Evolutionary conservation across 257 asterid species (phyloP).

Genomic region (Solanum raphanifolium): DNA sequence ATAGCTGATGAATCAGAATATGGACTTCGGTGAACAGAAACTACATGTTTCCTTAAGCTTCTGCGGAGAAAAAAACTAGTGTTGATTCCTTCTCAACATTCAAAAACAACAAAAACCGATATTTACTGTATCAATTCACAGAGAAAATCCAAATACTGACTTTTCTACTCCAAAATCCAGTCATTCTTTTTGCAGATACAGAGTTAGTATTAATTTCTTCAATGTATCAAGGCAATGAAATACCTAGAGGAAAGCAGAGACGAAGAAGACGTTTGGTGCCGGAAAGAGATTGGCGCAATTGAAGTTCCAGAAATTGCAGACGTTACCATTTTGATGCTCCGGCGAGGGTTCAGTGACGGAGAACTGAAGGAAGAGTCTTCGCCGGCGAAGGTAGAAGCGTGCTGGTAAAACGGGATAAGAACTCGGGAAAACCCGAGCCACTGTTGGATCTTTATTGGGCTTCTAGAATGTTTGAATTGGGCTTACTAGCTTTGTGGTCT

Average conservation of each 20-base stretch:
- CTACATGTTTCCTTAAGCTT: constrained; percentile 20
- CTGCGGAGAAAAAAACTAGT: constrained; percentile 17
- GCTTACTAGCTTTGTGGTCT: background rate
- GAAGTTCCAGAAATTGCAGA: constrained; percentile 58
- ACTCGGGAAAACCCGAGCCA: background rate
- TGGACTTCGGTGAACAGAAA: constrained; percentile 41
- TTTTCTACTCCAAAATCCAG: background rate
- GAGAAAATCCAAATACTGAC: background rate
- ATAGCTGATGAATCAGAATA: constrained; percentile 36
- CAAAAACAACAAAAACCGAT: no score
- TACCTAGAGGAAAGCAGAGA: constrained; percentile 30
- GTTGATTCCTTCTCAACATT: background rate
- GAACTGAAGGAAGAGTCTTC: background rate
- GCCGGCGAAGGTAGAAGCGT: background rate
- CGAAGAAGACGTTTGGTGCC: constrained; percentile 6
- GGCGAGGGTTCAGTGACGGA: background rate
- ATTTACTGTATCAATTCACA: background rate
- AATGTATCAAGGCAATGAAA: background rate
- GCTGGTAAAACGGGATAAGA: background rate
- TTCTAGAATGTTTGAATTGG: background rate
- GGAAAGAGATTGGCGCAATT: constrained; percentile 23
- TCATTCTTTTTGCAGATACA: background rate
- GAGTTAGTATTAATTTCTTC: background rate
- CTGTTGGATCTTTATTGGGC: constrained; percentile 4
- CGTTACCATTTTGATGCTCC: constrained; percentile 30